These are phyloP conservation scores for Rhynchospora breviuscula DNA, from an alignment of 176 grass and related monocot genomes.

Conservation along the genomic window DNA sequence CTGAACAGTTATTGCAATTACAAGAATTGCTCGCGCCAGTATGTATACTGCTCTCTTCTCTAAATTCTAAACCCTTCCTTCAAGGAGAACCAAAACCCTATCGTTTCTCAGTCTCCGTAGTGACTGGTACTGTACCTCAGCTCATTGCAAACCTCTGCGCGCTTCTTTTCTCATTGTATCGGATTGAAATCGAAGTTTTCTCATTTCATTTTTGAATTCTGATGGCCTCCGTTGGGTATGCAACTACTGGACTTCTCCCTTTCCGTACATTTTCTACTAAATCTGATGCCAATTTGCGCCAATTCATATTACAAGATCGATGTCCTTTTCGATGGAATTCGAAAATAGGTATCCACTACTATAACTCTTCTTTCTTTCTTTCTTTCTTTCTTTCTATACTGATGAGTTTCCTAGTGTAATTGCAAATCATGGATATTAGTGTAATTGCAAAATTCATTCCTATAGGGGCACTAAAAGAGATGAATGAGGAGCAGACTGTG, in stretches of 20 bases:
- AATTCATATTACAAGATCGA: not conserved
- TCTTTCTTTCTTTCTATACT: not conserved
- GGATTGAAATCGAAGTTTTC: not conserved
- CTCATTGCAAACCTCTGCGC: not conserved
- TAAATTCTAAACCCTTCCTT: constrained; percentile 15
- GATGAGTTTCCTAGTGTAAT: not conserved
- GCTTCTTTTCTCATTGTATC: not conserved
- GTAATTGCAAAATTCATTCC: not conserved
- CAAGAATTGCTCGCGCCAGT: not conserved
- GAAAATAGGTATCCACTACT: not conserved
- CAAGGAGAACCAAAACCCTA: not conserved
- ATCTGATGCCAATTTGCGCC: not conserved
- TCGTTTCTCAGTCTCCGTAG: not conserved
- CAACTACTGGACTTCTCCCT: constrained; percentile 1
- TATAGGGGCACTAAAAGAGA: constrained; percentile 4
- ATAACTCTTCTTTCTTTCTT: no score
- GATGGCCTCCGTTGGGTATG: not conserved
- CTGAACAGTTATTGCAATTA: not conserved
- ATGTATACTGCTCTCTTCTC: no score
- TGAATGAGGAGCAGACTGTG: not conserved
- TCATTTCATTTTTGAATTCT: not conserved
- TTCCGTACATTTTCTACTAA: not conserved
- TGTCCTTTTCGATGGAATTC: not conserved
- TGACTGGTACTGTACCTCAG: not conserved
- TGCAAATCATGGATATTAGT: not conserved